These are phyloP conservation scores for Hypoxylon trugodes DNA, from an alignment of 495 filamentous ascomycete species.

Conservation along the genomic window DNA sequence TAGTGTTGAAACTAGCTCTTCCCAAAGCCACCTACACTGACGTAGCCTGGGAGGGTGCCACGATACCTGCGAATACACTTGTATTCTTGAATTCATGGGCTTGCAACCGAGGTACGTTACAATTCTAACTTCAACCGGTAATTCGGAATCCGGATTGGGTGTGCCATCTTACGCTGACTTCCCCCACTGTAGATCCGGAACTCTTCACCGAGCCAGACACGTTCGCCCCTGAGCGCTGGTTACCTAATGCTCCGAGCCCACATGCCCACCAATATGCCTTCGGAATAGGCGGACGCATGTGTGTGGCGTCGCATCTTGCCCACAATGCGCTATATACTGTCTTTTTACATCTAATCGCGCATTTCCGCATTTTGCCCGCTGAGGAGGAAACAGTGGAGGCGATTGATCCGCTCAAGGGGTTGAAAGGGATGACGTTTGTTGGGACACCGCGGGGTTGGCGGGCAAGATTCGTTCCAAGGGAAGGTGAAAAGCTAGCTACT, in stretches of 20 bases:
- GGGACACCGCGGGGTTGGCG: slow-evolving; percentile 28
- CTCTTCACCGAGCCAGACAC: slow-evolving; percentile 68
- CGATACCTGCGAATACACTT: slow-evolving; percentile 69
- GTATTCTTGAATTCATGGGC: slow-evolving; percentile 65
- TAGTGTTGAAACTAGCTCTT: slow-evolving; percentile 76
- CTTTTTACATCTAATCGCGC: slow-evolving; percentile 71
- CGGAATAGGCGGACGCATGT: slow-evolving; percentile 76
- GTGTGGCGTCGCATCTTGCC: slow-evolving; percentile 73
- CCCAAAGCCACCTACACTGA: slow-evolving; percentile 71
- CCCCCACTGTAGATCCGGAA: slow-evolving; percentile 53
- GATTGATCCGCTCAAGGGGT: slow-evolving; percentile 22
- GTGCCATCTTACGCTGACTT: background rate
- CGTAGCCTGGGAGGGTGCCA: slow-evolving; percentile 65
- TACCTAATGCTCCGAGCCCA: slow-evolving; percentile 58
- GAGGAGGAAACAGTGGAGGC: slow-evolving; percentile 22
- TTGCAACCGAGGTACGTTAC: slow-evolving; percentile 15
- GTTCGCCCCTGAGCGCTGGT: slow-evolving; percentile 72
- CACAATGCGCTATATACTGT: slow-evolving; percentile 75
- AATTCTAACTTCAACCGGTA: no score
- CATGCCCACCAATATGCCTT: slow-evolving; percentile 74
- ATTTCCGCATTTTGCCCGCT: slow-evolving; percentile 55
- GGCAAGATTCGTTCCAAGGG: slow-evolving; percentile 23
- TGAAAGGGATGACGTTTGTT: slow-evolving; percentile 15
- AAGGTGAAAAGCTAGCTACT: slow-evolving; percentile 20
- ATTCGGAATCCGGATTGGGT: no score